phyloP scores from a whole-genome alignment of 345 rosid species.

The Pistacia atlantica region DNA sequence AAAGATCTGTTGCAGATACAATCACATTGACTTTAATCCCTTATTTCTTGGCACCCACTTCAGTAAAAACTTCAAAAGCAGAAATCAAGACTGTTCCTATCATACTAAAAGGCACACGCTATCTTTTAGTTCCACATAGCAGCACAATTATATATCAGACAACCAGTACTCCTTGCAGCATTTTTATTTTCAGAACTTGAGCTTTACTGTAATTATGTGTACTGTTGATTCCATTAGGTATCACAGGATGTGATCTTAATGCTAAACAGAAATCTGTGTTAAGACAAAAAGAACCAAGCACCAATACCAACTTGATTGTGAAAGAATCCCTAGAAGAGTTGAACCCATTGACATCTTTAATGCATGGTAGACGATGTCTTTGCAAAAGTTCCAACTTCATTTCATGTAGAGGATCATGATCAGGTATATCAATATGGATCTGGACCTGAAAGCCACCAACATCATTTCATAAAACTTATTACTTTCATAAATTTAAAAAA shows the following conservation, averaged over 20 bases:
- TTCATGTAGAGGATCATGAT: slow-evolving; percentile 47
- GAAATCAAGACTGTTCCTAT: too few relatives aligned
- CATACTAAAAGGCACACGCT: too few relatives aligned
- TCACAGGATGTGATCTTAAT: background rate
- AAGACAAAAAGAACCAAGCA: slow-evolving; percentile 19
- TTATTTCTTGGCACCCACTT: too few relatives aligned
- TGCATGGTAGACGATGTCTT: slow-evolving; percentile 40
- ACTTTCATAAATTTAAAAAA: background rate
- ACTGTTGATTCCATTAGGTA: background rate
- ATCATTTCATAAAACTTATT: slow-evolving; percentile 8
- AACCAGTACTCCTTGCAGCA: background rate
- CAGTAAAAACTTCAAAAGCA: too few relatives aligned
- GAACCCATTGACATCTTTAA: slow-evolving; percentile 41
- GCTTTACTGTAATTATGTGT: slow-evolving; percentile 2
- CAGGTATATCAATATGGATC: slow-evolving; percentile 49
- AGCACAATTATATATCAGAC: background rate
- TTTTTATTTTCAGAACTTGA: background rate
- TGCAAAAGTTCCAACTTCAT: slow-evolving; percentile 60
- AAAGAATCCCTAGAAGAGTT: slow-evolving; percentile 47
- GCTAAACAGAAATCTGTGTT: background rate
- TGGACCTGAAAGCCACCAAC: slow-evolving; percentile 53
- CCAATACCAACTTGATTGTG: slow-evolving; percentile 64
- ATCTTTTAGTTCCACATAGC: background rate
- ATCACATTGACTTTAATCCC: too few relatives aligned
- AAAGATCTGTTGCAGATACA: too few relatives aligned